Evolutionary conservation across 768 basidiomycete genomes (phyloP), one percentile per base, ranked within the genome.

Genomic region (Jaapia argillacea): DNA sequence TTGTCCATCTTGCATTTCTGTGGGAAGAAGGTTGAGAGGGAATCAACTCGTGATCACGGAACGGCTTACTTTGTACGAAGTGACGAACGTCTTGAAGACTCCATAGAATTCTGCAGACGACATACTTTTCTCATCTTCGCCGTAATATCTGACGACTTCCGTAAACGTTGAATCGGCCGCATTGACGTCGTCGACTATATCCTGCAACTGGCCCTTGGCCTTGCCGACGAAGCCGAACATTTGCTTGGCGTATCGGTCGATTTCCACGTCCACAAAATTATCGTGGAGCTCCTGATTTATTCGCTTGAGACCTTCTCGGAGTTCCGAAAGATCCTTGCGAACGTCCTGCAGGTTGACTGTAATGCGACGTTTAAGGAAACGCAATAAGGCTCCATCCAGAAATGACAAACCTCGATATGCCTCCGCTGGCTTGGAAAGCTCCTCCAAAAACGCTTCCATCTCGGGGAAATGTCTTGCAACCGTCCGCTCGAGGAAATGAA

Each of bases 11-110:
- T 85, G 60, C 88, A 93, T 85, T 91, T 93, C 91, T 93, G 51
- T 20, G 14, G 23, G 14, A 7, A 6, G n/a, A 5, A 5, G 7
- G 20, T 21, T 36, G 16, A 21, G 36, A 25, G 36, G 36, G 23
- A 23, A 22, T 16, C n/a, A 25, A 14, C 16, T 44, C 24, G 5
- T 44, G 28, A 24, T 31, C 12, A 12, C 18, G 28, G 28, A 43
- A 3, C 28, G 24, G 57, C 70, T 45, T 50, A 87, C 87, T 72
- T 71, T 82, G 63, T 93, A 99, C 2, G 92, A 94, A 0, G 84
- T 93, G 22, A 93, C 76, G 54, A 99, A 99, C 2, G 89, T 96
- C 66, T 96, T 92, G 76, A 98, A 97, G 53, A 94, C 81, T 10
- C 81, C 90, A 64, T 90, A 99, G 67, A 98, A 99, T 55, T 97